These are phyloP conservation scores for Straminergon stramineum DNA, from an alignment of 225 moss, liverwort and hornwort genomes.

Conservation along the genomic window DNA sequence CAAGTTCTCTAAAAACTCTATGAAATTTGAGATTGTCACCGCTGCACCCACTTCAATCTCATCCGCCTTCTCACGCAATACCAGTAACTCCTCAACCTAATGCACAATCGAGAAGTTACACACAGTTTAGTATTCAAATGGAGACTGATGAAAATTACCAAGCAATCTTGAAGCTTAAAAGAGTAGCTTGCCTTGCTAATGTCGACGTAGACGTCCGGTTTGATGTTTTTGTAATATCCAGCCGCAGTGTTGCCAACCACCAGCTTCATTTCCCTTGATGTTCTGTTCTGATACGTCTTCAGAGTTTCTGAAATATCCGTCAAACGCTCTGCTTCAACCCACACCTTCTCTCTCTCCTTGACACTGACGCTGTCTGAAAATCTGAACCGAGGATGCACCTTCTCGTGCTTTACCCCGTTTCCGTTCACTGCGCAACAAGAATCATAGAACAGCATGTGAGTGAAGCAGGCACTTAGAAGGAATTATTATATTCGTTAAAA, in stretches of 20 bases:
- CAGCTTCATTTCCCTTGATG: conserved; percentile 14
- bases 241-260: conserved; percentile 44
- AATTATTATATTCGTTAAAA: background rate
- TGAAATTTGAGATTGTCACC: conserved; percentile 37
- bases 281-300: background rate
- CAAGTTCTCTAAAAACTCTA: conserved; percentile 19
- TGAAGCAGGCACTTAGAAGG: background rate
- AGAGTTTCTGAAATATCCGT: conserved; percentile 8
- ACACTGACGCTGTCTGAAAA: background rate
- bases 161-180: background rate
- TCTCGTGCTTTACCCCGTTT: background rate
- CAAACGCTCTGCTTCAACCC: conserved; percentile 15
- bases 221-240: conserved; percentile 23
- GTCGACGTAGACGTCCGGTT: conserved; percentile 21
- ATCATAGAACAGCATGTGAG: background rate
- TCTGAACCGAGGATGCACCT: conserved; percentile 20
- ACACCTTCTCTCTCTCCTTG: conserved; percentile 25
- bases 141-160: background rate
- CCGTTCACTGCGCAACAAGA: background rate
- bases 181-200: conserved; percentile 16
- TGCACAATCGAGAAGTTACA: background rate
- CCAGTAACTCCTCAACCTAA: conserved; percentile 29
- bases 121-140: background rate
- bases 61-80: background rate
- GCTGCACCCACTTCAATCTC: conserved; percentile 40